Evolutionary conservation across 768 basidiomycete genomes (phyloP).

Genomic region (Amyloporia xantha): DNA sequence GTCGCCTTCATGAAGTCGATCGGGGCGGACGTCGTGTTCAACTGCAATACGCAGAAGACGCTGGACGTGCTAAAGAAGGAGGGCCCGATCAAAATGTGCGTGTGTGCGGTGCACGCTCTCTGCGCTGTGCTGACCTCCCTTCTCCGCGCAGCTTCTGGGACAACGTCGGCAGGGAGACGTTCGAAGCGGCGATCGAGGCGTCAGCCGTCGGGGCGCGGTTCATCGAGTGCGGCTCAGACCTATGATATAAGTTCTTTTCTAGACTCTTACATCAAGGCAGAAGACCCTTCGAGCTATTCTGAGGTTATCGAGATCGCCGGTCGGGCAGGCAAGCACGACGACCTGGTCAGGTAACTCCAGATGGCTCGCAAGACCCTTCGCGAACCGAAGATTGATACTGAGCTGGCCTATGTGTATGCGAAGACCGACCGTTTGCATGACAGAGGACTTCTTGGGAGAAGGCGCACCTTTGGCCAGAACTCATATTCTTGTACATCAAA

Average conservation of each 20-base stretch:
- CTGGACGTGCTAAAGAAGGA: constrained; percentile 93
- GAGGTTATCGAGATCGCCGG: too few relatives aligned
- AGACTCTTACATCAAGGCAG: too few relatives aligned
- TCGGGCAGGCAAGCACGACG: too few relatives aligned
- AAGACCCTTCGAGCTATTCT: too few relatives aligned
- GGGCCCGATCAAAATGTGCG: constrained; percentile 98
- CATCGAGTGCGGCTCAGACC: background rate
- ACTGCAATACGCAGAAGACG: constrained; percentile 73
- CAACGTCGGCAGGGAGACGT: too few relatives aligned
- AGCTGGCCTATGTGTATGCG: too few relatives aligned
- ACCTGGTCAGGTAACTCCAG: too few relatives aligned
- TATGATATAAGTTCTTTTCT: constrained; percentile 1
- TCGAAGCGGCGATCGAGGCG: too few relatives aligned
- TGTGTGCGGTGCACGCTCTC: constrained; percentile 88
- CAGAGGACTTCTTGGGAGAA: constrained; percentile 94
- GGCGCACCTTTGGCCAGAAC: constrained; percentile 96
- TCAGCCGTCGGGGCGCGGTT: constrained; percentile 60
- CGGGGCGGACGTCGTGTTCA: constrained; percentile 64
- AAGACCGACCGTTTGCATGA: too few relatives aligned
- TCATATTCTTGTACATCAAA: constrained; percentile 97
- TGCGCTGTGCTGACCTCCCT: too few relatives aligned
- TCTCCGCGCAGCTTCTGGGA: constrained; percentile 24
- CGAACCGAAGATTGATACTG: too few relatives aligned
- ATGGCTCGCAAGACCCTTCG: too few relatives aligned
- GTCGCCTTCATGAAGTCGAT: constrained; percentile 50